Evolutionary conservation across 1,139 yeast genomes (phyloP).

Genomic region (Magnusiomyces tetraspermus): DNA sequence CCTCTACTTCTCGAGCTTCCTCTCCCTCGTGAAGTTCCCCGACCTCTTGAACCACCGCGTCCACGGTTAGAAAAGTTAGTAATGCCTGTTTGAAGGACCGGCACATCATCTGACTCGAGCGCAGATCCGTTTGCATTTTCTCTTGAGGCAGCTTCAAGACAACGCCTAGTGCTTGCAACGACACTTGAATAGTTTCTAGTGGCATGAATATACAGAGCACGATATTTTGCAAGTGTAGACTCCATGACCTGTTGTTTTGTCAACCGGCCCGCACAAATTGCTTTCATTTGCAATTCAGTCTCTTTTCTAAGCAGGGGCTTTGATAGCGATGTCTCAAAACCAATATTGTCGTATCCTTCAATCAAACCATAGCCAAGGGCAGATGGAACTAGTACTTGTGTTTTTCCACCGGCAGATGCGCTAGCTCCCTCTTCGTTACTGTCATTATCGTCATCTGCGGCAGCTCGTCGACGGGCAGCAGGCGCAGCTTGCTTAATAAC

Average conservation of each 20-base stretch:
- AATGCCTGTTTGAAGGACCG: neutral
- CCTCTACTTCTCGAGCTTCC: neutral
- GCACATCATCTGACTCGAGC: neutral
- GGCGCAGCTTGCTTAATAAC: conserved; percentile 37
- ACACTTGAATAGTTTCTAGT: conserved; percentile 20
- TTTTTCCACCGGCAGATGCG: neutral
- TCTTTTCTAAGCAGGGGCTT: conserved; percentile 81
- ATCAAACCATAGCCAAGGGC: conserved; percentile 78
- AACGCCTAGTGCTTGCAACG: neutral
- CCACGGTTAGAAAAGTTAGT: neutral
- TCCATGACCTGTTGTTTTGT: conserved; percentile 47
- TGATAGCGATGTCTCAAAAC: conserved; percentile 62
- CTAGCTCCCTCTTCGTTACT: conserved; percentile 25
- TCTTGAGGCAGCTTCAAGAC: neutral
- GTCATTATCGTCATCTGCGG: conserved; percentile 17
- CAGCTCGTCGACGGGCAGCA: conserved; percentile 12
- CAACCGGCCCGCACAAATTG: conserved; percentile 57
- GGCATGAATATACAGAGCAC: conserved; percentile 36
- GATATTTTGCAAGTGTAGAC: conserved; percentile 51
- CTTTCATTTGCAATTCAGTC: conserved; percentile 57
- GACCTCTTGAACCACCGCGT: neutral
- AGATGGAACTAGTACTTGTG: conserved; percentile 53
- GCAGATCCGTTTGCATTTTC: neutral
- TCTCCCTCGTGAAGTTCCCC: neutral
- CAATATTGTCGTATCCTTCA: conserved; percentile 77